A percentile compares a stretch with the other conserved stretches of the same genome.
These are phyloP conservation scores for Plantago elongata DNA, from an alignment of 257 asterid genomes.

Conservation along the genomic window DNA sequence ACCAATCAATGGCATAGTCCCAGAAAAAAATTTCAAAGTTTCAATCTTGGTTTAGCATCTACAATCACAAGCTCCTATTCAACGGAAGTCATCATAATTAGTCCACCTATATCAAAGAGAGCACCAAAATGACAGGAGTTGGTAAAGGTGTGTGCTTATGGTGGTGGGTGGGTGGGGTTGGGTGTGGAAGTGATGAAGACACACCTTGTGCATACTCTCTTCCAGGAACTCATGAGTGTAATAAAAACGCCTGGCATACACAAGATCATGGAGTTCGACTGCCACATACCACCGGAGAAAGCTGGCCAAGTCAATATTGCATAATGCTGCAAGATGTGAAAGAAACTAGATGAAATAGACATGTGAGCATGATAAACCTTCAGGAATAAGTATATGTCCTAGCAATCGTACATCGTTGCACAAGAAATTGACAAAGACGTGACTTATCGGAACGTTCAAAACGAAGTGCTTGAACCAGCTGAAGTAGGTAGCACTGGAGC, in stretches of 20 bases:
- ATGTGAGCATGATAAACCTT: slow-evolving; percentile 14
- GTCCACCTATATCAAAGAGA: neutral
- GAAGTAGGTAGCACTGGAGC: slow-evolving; percentile 97
- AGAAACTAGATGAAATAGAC: slow-evolving; percentile 8
- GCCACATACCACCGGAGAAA: slow-evolving; percentile 98
- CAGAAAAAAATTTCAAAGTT: neutral
- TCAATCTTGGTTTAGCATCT: neutral
- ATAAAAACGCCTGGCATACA: slow-evolving; percentile 88
- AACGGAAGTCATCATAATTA: slow-evolving; percentile 6
- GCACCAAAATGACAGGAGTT: neutral
- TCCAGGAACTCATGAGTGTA: slow-evolving; percentile 81
- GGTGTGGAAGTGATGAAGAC: neutral
- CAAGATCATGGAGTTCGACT: slow-evolving; percentile 96
- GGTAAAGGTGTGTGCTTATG: too few relatives aligned
- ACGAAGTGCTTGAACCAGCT: slow-evolving; percentile 98
- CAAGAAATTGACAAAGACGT: slow-evolving; percentile 88
- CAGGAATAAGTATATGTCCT: slow-evolving; percentile 22
- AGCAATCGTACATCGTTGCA: slow-evolving; percentile 80
- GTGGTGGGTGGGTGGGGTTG: neutral
- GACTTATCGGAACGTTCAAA: slow-evolving; percentile 95
- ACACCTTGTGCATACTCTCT: slow-evolving; percentile 86
- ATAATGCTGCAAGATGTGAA: slow-evolving; percentile 55
- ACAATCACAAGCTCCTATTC: slow-evolving; percentile 1
- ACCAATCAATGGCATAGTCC: too few relatives aligned
- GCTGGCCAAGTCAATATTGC: slow-evolving; percentile 95